Percentiles rank a stretch among this genome's conserved stretches.
phyloP scores from a whole-genome alignment of 1,139 yeast genomes.

The Geotrichum phurueaensis region DNA sequence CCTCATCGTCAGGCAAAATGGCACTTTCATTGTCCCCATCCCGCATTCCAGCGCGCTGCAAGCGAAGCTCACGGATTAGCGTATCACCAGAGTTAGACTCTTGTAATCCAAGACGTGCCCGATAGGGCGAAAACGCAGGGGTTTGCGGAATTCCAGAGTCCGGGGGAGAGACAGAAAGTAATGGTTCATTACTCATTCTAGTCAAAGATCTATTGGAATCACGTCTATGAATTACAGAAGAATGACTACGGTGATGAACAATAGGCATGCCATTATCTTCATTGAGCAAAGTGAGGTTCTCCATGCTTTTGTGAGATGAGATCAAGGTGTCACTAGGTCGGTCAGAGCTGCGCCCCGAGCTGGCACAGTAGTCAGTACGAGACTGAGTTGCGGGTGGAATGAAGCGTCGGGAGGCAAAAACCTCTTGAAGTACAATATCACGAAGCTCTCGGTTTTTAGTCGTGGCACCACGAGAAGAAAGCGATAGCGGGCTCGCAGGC shows the following conservation, averaged over 20 bases:
- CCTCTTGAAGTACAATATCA: slow-evolving; percentile 62
- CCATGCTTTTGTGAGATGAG: slow-evolving; percentile 15
- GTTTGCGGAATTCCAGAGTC: neutral
- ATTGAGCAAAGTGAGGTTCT: slow-evolving; percentile 6
- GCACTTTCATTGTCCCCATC: slow-evolving; percentile 6
- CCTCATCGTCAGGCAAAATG: slow-evolving; percentile 10
- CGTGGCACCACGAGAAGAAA: slow-evolving; percentile 50
- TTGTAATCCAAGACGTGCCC: slow-evolving; percentile 1
- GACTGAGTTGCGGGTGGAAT: neutral
- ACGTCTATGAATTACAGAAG: slow-evolving; percentile 10
- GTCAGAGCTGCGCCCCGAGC: neutral
- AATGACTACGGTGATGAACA: slow-evolving; percentile 3
- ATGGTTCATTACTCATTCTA: slow-evolving; percentile 1
- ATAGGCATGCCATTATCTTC: neutral
- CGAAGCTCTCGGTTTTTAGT: slow-evolving; percentile 58
- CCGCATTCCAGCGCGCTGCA: slow-evolving; percentile 14
- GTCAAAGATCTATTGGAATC: slow-evolving; percentile 7
- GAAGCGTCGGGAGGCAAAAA: slow-evolving; percentile 48
- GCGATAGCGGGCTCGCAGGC: slow-evolving; percentile 7
- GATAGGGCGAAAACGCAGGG: slow-evolving; percentile 3
- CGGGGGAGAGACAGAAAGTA: slow-evolving; percentile 3
- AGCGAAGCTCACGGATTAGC: slow-evolving; percentile 9
- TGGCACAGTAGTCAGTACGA: neutral
- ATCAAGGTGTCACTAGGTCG: slow-evolving; percentile 2
- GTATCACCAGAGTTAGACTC: slow-evolving; percentile 5